Evolutionary conservation across 345 rosid genomes (phyloP).

Genomic region (Citrus hindsii): DNA sequence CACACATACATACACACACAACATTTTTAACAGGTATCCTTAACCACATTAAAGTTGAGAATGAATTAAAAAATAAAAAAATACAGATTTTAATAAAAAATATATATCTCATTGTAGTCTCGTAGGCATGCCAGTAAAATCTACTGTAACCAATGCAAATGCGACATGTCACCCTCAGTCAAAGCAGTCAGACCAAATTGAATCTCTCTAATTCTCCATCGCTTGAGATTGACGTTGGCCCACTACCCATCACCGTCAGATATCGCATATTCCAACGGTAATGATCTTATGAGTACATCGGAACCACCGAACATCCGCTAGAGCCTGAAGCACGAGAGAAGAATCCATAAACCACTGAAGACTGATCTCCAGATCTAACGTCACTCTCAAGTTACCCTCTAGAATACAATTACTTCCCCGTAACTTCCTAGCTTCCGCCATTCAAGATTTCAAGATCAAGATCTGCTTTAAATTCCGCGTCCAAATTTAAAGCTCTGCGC

Average conservation of each 20-base stretch:
- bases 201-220: background rate
- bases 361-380: background rate
- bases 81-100: no score
- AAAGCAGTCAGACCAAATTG: background rate
- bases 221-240: no score
- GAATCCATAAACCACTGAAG: background rate
- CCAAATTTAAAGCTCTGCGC: background rate
- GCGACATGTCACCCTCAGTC: background rate
- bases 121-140: background rate
- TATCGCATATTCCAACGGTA: background rate
- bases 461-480: constrained; percentile 17
- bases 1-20: accelerated
- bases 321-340: background rate
- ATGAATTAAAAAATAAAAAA: no score
- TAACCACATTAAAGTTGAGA: no score
- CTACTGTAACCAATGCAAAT: background rate
- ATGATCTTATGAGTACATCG: background rate
- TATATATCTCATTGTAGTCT: no score
- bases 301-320: background rate
- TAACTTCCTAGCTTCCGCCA: constrained; percentile 12
- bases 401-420: background rate
- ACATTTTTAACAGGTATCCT: no score
- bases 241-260: background rate
- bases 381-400: background rate
- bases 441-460: background rate